Conservation (phyloP, 169 alveolate genomes). For the Cyclospora cayetanensis region DNA sequence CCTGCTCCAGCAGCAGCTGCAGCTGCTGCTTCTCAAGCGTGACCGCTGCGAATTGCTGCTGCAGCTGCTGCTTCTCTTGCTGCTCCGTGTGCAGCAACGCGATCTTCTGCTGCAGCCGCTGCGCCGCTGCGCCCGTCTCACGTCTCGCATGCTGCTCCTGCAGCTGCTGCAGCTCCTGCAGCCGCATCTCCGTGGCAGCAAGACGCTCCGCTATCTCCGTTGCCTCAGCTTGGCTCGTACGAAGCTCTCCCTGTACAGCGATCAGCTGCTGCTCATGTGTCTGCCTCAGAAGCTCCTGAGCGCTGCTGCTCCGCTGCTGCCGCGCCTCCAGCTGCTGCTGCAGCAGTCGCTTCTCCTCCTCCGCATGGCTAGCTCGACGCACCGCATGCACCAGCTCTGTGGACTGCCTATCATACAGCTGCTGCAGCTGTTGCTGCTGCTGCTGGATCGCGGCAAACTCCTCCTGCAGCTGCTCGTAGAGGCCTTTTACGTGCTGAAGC, state of each 20-base stretch:
- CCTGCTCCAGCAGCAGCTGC: constrained; percentile 64
- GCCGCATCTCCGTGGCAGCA: not conserved
- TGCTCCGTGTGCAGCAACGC: constrained; percentile 28
- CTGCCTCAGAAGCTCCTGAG: not conserved
- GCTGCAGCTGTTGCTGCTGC: constrained; percentile 67
- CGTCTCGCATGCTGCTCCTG: constrained; percentile 24
- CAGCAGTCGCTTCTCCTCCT: constrained; percentile 52
- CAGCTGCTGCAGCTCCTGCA: constrained; percentile 63
- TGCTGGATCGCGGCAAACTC: constrained; percentile 42
- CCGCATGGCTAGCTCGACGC: constrained; percentile 15
- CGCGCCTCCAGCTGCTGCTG: constrained; percentile 57
- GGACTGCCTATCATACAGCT: constrained; percentile 38
- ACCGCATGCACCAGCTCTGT: not conserved
- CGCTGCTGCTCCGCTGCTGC: constrained; percentile 30
- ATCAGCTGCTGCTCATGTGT: not conserved
- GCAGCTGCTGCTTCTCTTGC: constrained; percentile 45
- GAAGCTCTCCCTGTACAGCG: constrained; percentile 16
- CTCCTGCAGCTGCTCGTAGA: constrained; percentile 22
- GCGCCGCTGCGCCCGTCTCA: constrained; percentile 28
- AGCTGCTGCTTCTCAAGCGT: constrained; percentile 43
- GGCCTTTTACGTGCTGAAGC: constrained; percentile 41
- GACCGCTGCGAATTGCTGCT: constrained; percentile 45
- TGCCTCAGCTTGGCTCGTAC: constrained; percentile 48
- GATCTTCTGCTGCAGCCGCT: constrained; percentile 34
- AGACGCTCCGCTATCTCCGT: constrained; percentile 30